Evolutionary conservation across 2,329 filamentous ascomycete genomes (phyloP), one percentile per base, ranked within the genome.

Genomic region (Colletotrichum paranaense): DNA sequence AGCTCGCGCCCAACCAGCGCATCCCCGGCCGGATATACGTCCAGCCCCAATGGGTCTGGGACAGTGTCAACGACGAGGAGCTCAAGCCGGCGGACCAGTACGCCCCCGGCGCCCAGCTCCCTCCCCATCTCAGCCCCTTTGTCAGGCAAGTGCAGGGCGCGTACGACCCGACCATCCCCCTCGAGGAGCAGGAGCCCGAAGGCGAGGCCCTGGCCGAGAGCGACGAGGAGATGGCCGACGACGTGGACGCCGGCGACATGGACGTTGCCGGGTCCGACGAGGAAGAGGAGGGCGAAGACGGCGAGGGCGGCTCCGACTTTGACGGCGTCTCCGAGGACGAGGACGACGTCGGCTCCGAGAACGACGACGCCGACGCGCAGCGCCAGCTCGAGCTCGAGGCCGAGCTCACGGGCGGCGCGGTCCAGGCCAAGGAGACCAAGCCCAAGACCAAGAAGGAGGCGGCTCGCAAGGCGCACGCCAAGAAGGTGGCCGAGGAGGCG

Each of bases 11-110:
- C 72, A 93, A 94, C 79, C 91, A 91, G 75, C 91, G 95, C 74
- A 93, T 98, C 74, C 95, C 96, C n/a, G 96, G 96, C 46, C 90
- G 97, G 76, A 95, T 92, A 75, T 99, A 99, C 78, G 86, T 99
- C 68, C 97, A 99, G 85, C 97, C 97, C 24, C 97, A 99, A 82
- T 99, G 97, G 96, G 92, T 99, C 4, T 99, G 97, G 97, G 97
- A 99, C 80, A 96, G 94, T 79, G 86, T 98, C 81, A 99, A 99
- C 81, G 94, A 97, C 58, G 94, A 95, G 75, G 95, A 96, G 83
- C 86, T 99, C 68, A 92, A 98, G 81, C 90, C 93, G 76, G 91
- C 95, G 38, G 95, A 98, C 80, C 84, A 95, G 46, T 99, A 99
- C 79, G 94, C 93, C 0, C 97, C 97, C 2, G 97, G 97, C 22